A percentile compares a stretch with the other conserved stretches of the same genome.
phyloP scores from a whole-genome alignment of 192 early-diverging fungal genomes.

The Pecoramyces ruminantium region DNA sequence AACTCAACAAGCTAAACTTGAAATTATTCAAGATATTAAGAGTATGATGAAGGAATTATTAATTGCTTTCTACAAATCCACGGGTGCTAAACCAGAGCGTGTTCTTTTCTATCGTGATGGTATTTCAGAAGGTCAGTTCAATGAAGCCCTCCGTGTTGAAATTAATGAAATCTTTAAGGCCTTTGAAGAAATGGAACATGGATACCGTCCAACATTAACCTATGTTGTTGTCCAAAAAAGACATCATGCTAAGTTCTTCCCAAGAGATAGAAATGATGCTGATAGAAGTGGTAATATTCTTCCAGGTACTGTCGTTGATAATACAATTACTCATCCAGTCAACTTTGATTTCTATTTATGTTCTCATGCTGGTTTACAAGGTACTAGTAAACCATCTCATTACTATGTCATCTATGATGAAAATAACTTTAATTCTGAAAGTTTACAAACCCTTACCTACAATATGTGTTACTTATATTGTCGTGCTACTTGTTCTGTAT shows the following conservation, averaged over 20 bases:
- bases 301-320: slow-evolving; percentile 24
- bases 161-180: not conserved
- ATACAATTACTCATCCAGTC: slow-evolving; percentile 6
- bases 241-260: not conserved
- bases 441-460: slow-evolving; percentile 32
- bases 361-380: slow-evolving; percentile 77
- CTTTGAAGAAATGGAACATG: not conserved
- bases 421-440: slow-evolving; percentile 57
- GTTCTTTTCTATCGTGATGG: slow-evolving; percentile 81
- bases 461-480: not conserved
- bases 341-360: slow-evolving; percentile 4
- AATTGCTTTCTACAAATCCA: slow-evolving; percentile 33
- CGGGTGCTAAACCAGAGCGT: slow-evolving; percentile 41
- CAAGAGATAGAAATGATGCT: slow-evolving; percentile 5
- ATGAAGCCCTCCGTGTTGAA: not conserved
- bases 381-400: slow-evolving; percentile 78
- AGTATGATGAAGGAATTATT: slow-evolving; percentile 46
- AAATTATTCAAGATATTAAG: slow-evolving; percentile 53
- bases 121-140: slow-evolving; percentile 2
- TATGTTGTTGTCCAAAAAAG: not conserved
- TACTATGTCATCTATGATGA: slow-evolving; percentile 86
- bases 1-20: slow-evolving; percentile 46
- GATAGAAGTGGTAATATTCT: slow-evolving; percentile 17
- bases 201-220: slow-evolving; percentile 3
- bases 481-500: not conserved